These are phyloP conservation scores for Catharanthus roseus DNA, from an alignment of 257 asterid species.

Conservation along the genomic window DNA sequence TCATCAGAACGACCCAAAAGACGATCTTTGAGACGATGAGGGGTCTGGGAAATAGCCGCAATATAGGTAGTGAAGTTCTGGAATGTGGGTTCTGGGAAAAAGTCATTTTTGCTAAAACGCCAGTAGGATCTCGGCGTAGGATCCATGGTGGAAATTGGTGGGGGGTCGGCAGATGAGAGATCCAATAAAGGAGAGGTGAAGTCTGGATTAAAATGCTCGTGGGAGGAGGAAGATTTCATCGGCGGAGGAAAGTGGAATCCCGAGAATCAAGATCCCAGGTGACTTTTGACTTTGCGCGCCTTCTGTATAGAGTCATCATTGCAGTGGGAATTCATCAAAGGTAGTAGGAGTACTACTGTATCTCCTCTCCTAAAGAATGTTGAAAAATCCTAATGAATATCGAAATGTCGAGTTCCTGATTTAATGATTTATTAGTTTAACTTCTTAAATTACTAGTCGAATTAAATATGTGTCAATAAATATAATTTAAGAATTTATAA, in stretches of 20 bases:
- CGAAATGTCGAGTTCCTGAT: no score
- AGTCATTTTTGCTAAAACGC: conserved; percentile 81
- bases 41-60: conserved; percentile 56
- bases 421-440: no score
- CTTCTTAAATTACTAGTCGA: no score
- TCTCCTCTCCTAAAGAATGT: no score
- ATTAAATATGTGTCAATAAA: no score
- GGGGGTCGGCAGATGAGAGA: background rate
- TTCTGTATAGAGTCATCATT: background rate
- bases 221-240: background rate
- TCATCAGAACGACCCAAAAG: conserved; percentile 66
- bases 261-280: background rate
- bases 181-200: background rate
- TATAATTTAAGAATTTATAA: no score
- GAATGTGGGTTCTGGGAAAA: conserved; percentile 91
- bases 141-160: background rate
- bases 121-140: conserved; percentile 42
- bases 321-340: background rate
- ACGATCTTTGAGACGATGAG: conserved; percentile 74
- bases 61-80: conserved; percentile 45
- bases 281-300: background rate
- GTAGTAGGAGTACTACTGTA: no score
- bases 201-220: background rate
- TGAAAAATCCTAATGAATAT: no score
- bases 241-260: background rate